Evolutionary conservation across 106 monocot species (phyloP).

Genomic region (Xerophyta viscosa): DNA sequence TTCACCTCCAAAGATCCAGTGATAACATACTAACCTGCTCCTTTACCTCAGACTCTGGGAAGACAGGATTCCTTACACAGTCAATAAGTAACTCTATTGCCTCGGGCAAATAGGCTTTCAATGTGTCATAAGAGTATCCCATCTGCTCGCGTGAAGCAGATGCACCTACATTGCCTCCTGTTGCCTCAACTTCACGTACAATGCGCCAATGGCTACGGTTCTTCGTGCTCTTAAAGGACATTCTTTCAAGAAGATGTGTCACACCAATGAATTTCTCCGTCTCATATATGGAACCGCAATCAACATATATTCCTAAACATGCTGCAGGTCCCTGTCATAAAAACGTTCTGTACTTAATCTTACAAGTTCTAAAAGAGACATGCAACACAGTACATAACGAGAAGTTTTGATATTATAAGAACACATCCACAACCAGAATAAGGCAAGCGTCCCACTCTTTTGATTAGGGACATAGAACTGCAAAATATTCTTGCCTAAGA

Average conservation of each 20-base stretch:
- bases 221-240: slow-evolving; percentile 77
- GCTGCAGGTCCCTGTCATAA: slow-evolving; percentile 62
- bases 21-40: slow-evolving; percentile 48
- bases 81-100: slow-evolving; percentile 67
- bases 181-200: slow-evolving; percentile 54
- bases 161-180: slow-evolving; percentile 57
- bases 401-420: no score
- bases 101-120: slow-evolving; percentile 46
- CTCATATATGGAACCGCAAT: slow-evolving; percentile 81
- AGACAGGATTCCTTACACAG: slow-evolving; percentile 62
- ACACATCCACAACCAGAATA: no score
- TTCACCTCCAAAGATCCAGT: background rate
- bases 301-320: slow-evolving; percentile 66
- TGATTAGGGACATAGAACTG: no score
- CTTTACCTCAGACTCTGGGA: slow-evolving; percentile 61
- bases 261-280: slow-evolving; percentile 28
- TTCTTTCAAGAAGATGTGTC: slow-evolving; percentile 53
- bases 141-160: slow-evolving; percentile 76
- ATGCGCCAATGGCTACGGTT: slow-evolving; percentile 42
- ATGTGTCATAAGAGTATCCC: slow-evolving; percentile 64
- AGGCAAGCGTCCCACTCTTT: no score
- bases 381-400: no score
- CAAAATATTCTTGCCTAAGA: no score
- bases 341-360: background rate
- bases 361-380: no score